Evolutionary conservation across 176 grass and related monocot genomes (phyloP), one percentile per base, ranked within the genome.

Genomic region (Oryza australiensis): DNA sequence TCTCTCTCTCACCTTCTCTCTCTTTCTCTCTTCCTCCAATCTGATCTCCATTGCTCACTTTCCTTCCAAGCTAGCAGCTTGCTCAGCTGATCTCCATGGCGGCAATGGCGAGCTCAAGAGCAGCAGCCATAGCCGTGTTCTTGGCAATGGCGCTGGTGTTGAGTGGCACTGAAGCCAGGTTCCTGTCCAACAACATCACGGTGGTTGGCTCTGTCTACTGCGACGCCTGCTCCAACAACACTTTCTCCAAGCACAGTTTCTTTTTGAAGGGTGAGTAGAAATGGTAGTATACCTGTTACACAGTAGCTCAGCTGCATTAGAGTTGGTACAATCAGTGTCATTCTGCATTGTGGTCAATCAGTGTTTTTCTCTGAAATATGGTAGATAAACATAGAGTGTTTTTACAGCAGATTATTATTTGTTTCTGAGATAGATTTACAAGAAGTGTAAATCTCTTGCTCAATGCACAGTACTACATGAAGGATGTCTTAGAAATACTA

Each of bases 191-290:
- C 30, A 95, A 96, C 76, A 92, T 99, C 73, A 99, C 93, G 41
- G 97, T 99, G 12, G 88, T 95, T 20, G 97, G 97, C n/a, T 90
- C 93, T 22, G 97, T 99, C 26, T 99, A 94, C 81, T 99, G 97
- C 45, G 97, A 99, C 37, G 85, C 89, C 75, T 99, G 97, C 91
- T 87, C 91, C 72, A 90, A 91, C 83, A 95, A 99, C 74, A 92
- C 89, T 48, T 99, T 99, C 89, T 99, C 97, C 87, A 94, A 91
- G 76, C 87, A 92, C 42, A 96, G 93, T 83, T 99, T 94, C 85
- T 99, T 99, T 85, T 72, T 99, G n/a, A 91, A 91, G 95, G 97
- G 97, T 93, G 65, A 88, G 29, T 57, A 64, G 16, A 82, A 28
- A 53, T 51, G 38, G 51, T 64, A 16, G n/a, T 30, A 7, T 20